phyloP scores from a whole-genome alignment of 1,284 basidiomycete genomes.

The Leccinum insolens region DNA sequence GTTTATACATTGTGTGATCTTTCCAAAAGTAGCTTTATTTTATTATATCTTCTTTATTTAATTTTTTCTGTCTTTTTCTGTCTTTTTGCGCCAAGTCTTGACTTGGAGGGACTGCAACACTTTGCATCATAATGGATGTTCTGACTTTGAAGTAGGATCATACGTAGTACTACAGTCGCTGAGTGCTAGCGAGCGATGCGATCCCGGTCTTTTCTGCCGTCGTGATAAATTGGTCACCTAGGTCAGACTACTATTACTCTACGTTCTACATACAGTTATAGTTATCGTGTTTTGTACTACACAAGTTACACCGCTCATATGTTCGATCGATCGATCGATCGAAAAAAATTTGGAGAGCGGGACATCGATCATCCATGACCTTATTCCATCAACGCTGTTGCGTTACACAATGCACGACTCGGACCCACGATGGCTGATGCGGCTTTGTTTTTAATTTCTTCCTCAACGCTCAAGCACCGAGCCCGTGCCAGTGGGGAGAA shows the following conservation, averaged over 20 bases:
- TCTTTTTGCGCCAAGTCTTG: neutral
- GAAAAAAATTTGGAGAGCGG: neutral
- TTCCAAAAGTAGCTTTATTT: conserved; percentile 9
- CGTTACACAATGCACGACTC: neutral
- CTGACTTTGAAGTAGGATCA: no score
- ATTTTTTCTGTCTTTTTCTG: neutral
- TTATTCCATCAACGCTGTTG: neutral
- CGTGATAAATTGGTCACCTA: no score
- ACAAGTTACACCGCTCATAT: no score
- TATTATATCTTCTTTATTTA: neutral
- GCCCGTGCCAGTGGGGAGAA: no score
- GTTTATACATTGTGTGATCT: neutral
- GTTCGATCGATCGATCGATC: no score
- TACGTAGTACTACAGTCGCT: neutral
- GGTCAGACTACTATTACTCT: no score
- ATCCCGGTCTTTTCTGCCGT: neutral
- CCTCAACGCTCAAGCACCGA: neutral
- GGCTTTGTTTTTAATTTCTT: neutral
- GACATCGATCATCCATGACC: neutral
- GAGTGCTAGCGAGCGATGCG: neutral
- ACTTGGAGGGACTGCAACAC: neutral
- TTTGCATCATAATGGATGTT: neutral
- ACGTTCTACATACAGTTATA: no score
- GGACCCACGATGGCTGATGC: neutral
- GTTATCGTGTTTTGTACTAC: no score